phyloP scores from a whole-genome alignment of 768 basidiomycete species.

The Coprinopsis strossmayeri region DNA sequence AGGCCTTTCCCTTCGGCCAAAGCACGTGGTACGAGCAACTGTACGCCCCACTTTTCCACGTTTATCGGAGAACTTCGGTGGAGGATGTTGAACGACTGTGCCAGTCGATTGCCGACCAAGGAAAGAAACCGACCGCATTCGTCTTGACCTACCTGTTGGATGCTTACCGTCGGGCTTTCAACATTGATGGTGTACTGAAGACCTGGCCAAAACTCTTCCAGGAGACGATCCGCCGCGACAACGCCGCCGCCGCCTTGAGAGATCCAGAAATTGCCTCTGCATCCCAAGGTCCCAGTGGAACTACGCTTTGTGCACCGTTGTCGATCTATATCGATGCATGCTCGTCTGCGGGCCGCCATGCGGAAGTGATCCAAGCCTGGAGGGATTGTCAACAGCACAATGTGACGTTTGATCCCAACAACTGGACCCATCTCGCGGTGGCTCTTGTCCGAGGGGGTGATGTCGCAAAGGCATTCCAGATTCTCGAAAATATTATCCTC shows the following conservation, averaged over 20 bases:
- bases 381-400: constrained; percentile 50
- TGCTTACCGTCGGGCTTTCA: constrained; percentile 54
- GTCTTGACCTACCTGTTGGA: constrained; percentile 64
- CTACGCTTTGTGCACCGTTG: constrained; percentile 66
- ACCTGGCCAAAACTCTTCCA: constrained; percentile 69
- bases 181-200: constrained; percentile 46
- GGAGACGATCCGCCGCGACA: constrained; percentile 16
- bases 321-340: constrained; percentile 78
- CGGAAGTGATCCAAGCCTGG: constrained; percentile 63
- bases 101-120: constrained; percentile 42
- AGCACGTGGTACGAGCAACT: constrained; percentile 28
- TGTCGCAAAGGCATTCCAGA: constrained; percentile 75
- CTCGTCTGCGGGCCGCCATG: constrained; percentile 55
- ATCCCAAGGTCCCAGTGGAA: constrained; percentile 21
- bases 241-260: neutral
- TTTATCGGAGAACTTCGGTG: constrained; percentile 37
- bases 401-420: constrained; percentile 79
- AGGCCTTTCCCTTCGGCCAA: constrained; percentile 32
- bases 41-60: constrained; percentile 55
- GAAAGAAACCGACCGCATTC: constrained; percentile 52
- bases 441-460: constrained; percentile 78
- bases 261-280: constrained; percentile 13
- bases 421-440: constrained; percentile 83
- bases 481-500: constrained; percentile 72
- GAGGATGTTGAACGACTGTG: constrained; percentile 54